Base-by-base conservation (phyloP, 2,329 filamentous ascomycete species). In the Allantophomopsis lycopodina region DNA sequence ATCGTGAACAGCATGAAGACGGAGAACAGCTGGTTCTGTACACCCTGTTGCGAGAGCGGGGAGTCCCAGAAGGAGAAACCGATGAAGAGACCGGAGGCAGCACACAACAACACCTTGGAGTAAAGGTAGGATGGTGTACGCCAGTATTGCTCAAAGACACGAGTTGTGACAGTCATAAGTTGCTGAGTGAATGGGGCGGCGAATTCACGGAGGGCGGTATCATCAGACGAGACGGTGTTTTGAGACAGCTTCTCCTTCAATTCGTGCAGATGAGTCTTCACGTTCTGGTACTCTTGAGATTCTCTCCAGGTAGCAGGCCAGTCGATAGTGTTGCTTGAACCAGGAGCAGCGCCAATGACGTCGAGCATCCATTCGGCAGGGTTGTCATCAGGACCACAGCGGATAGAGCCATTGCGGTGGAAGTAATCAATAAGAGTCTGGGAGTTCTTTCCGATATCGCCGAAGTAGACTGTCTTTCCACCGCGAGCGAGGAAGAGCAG, bases 281-380 rank as follows among this genome's bases (percentile, higher is more conserved):
- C 42, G 10, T 42, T 47, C 20, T 46, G 53, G 30, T 64, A 62
- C 41, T 78, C 64, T 0, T 60, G 52, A 0, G 73, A 78, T 2
- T 62, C 50, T 2, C 59, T 60, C 78, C 78, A 83, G 0, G 73
- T 64, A 28, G 77, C 66, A 2, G 61, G 67, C 76, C 76, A 83
- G 48, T 82, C 73, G 42, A 75, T 63, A 1, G 70, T 71, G 6
- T 64, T 60, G 37, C 76, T 71, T 41, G 73, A 73, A 2, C 76
- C 75, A n/a, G 80, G 68, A 8, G 65, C 46, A 2, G 48, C 68
- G 2, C 76, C 76, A 16, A 80, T 71, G 3, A 61, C 68, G 38
- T 73, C 68, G 2, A 74, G 58, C 79, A 88, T 86, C 79, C 79
- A 87, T 59, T 89, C 83, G 20, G 83, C 83, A 2, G 83, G 83